These are phyloP conservation scores for Pleurotus pulmonarius DNA, from an alignment of 768 basidiomycete species.

Conservation along the genomic window DNA sequence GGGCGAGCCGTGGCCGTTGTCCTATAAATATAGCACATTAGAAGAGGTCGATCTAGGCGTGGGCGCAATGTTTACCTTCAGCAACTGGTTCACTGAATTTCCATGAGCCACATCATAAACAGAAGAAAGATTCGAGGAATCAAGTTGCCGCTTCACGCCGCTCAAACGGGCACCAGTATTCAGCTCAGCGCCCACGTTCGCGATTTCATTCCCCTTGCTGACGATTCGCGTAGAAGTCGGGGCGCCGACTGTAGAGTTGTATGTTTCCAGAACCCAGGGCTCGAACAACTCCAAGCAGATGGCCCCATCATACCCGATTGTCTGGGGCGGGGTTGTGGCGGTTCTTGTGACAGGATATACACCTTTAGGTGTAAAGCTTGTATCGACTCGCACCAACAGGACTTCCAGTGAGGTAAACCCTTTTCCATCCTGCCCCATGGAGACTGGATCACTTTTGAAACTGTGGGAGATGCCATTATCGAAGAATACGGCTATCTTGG, in stretches of 20 bases:
- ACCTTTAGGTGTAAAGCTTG: slow-evolving; percentile 18
- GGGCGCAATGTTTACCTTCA: slow-evolving; percentile 20
- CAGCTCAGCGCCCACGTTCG: slow-evolving; percentile 19
- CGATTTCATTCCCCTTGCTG: slow-evolving; percentile 19
- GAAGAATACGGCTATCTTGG: slow-evolving; percentile 23
- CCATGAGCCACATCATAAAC: slow-evolving; percentile 29
- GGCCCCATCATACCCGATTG: slow-evolving; percentile 13
- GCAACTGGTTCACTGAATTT: slow-evolving; percentile 33
- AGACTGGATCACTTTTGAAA: slow-evolving; percentile 16
- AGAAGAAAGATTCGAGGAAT: slow-evolving; percentile 22
- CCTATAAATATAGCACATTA: slow-evolving; percentile 16
- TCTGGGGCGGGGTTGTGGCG: neutral
- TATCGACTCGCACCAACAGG: slow-evolving; percentile 17
- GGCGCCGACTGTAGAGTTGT: slow-evolving; percentile 20
- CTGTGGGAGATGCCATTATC: slow-evolving; percentile 30
- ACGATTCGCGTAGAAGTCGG: slow-evolving; percentile 28
- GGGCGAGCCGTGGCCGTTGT: slow-evolving; percentile 32
- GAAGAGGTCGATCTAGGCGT: neutral
- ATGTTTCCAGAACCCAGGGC: slow-evolving; percentile 12
- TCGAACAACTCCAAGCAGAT: slow-evolving; percentile 14
- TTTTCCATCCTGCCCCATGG: slow-evolving; percentile 13
- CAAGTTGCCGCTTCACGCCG: slow-evolving; percentile 20
- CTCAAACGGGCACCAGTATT: slow-evolving; percentile 16
- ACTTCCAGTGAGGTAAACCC: slow-evolving; percentile 18
- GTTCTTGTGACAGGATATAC: slow-evolving; percentile 13